A percentile compares a stretch with the other conserved stretches of the same genome.
Evolutionary conservation across 2,329 filamentous ascomycete species (phyloP).

Genomic region (Nigrospora oryzae): DNA sequence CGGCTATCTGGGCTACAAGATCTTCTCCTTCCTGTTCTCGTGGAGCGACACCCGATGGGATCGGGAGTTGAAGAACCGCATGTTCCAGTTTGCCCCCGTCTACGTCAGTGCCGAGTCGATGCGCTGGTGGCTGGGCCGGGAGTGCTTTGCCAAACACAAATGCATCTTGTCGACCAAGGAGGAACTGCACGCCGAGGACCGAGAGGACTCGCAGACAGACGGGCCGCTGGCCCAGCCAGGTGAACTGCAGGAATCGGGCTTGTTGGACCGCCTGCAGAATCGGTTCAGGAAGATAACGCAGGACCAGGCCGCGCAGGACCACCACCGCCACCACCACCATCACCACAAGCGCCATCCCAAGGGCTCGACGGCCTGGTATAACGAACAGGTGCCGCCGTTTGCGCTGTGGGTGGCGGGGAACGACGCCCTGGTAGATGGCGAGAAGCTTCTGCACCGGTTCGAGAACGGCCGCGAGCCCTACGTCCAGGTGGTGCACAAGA

Average conservation of each 20-base stretch:
- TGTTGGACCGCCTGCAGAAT: background rate
- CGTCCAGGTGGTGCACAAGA: constrained; percentile 71
- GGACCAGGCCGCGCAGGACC: constrained; percentile 3
- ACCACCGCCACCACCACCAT: constrained; percentile 14
- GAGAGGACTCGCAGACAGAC: constrained; percentile 42
- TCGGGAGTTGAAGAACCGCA: constrained; percentile 63
- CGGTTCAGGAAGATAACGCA: constrained; percentile 5
- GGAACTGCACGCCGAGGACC: constrained; percentile 53
- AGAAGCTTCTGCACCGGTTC: constrained; percentile 64
- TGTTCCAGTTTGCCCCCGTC: constrained; percentile 89
- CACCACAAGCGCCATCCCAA: constrained; percentile 29
- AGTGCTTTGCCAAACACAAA: constrained; percentile 72
- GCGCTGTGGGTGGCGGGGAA: constrained; percentile 81
- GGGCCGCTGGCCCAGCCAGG: constrained; percentile 21
- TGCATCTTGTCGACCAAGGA: constrained; percentile 79
- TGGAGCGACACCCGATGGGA: constrained; percentile 88
- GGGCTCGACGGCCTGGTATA: constrained; percentile 69
- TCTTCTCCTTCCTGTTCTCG: constrained; percentile 83
- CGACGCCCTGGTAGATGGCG: constrained; percentile 79
- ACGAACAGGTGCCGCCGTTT: constrained; percentile 68
- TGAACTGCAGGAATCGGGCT: constrained; percentile 8
- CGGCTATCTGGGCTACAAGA: constrained; percentile 74
- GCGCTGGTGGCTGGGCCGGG: constrained; percentile 89
- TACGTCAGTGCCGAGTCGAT: constrained; percentile 86
- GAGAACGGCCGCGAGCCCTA: constrained; percentile 71